Conservation (phyloP, 306 rosid species). For the Dalbergia oliveri region DNA sequence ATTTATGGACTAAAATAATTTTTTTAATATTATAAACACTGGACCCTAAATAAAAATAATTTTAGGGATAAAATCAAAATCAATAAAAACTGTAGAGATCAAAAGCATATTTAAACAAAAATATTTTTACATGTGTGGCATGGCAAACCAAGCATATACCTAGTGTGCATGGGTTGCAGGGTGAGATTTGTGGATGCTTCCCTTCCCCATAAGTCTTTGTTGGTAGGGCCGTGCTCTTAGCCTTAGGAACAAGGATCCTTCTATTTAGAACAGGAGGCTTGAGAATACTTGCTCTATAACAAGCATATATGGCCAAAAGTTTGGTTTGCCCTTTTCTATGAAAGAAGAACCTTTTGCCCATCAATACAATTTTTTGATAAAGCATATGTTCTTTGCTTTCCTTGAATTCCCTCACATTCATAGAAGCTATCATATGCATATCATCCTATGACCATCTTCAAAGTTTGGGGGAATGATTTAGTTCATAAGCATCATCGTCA, state of each 20-base stretch:
- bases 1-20: too few species aligned
- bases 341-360: constrained; percentile 16
- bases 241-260: neutral
- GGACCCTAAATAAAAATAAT: too few species aligned
- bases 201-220: neutral
- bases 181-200: constrained; percentile 8
- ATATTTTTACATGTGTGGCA: too few species aligned
- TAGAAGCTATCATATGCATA: constrained; percentile 20
- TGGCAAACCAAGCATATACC: too few species aligned
- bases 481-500: neutral
- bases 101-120: too few species aligned
- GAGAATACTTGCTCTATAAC: constrained; percentile 39
- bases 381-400: constrained; percentile 70
- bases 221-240: constrained; percentile 10
- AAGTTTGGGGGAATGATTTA: neutral
- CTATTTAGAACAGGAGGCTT: constrained; percentile 31
- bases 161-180: neutral
- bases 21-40: too few species aligned
- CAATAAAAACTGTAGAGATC: too few species aligned
- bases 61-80: too few species aligned
- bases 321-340: constrained; percentile 38
- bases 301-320: constrained; percentile 18
- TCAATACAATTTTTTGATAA: neutral
- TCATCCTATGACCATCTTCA: neutral
- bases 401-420: constrained; percentile 39